phyloP scores from a whole-genome alignment of 2,329 filamentous ascomycete genomes.

The Pseudocercospora musae region DNA sequence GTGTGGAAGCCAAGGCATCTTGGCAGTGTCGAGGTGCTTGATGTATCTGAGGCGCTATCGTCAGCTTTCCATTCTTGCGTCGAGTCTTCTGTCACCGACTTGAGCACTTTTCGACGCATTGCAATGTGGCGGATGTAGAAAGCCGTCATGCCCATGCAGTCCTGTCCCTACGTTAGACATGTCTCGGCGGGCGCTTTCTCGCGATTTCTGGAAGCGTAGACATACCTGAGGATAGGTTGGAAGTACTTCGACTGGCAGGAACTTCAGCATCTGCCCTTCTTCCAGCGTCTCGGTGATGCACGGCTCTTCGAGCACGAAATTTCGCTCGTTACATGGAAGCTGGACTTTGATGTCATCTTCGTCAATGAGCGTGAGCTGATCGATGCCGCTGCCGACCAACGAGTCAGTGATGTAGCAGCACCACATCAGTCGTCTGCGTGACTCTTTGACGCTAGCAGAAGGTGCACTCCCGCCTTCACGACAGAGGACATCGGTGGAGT shows the following conservation, averaged over 20 bases:
- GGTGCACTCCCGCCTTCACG: conserved; percentile 20
- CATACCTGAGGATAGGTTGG: conserved; percentile 18
- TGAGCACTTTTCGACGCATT: conserved; percentile 24
- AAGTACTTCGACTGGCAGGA: conserved; percentile 20
- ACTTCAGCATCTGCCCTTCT: conserved; percentile 23
- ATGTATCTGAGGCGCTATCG: conserved; percentile 18
- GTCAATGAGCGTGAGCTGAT: conserved; percentile 26
- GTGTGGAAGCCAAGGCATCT: conserved; percentile 24
- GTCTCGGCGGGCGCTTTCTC: neutral
- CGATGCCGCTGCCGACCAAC: conserved; percentile 25
- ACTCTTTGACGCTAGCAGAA: conserved; percentile 27
- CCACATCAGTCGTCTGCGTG: conserved; percentile 28
- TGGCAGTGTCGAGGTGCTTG: conserved; percentile 25
- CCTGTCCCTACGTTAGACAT: conserved; percentile 8
- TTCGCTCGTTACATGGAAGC: conserved; percentile 26
- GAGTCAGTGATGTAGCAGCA: conserved; percentile 27
- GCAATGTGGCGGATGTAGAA: conserved; percentile 26
- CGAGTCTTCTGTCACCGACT: conserved; percentile 3
- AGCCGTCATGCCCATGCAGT: conserved; percentile 27
- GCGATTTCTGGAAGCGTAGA: neutral
- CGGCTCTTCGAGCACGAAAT: conserved; percentile 25
- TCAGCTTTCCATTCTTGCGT: neutral
- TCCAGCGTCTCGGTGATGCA: conserved; percentile 27
- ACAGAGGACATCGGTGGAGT: conserved; percentile 26
- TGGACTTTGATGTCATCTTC: conserved; percentile 28